These are phyloP conservation scores for Venturia oleaginea DNA, from an alignment of 2,329 filamentous ascomycete genomes.

Conservation along the genomic window DNA sequence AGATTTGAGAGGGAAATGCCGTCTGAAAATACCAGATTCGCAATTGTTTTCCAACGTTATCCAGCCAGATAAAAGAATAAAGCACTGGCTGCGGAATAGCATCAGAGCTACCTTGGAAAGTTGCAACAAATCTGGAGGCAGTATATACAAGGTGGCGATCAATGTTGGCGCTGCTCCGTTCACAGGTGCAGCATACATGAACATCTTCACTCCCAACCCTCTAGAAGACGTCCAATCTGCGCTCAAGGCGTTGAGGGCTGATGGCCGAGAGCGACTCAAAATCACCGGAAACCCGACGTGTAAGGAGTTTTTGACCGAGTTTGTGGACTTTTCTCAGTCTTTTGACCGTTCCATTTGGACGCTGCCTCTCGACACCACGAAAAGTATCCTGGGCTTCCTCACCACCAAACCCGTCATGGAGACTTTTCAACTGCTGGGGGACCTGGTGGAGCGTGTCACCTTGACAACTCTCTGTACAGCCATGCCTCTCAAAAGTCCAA, in stretches of 20 bases:
- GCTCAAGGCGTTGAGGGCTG: slow-evolving; percentile 9
- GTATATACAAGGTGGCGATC: slow-evolving; percentile 6
- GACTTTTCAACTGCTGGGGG: not conserved
- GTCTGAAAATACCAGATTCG: not conserved
- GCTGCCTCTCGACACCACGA: not conserved
- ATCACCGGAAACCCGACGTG: not conserved
- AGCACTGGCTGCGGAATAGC: not conserved
- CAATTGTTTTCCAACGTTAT: not conserved
- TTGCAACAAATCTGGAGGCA: not conserved
- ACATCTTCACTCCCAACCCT: slow-evolving; percentile 18
- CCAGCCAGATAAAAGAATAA: not conserved
- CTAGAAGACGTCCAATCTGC: slow-evolving; percentile 14
- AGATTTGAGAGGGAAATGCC: not conserved
- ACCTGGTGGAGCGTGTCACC: slow-evolving; percentile 2
- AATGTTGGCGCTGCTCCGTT: slow-evolving; percentile 12
- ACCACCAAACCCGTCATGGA: not conserved
- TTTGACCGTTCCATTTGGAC: slow-evolving; percentile 16
- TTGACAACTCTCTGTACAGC: not conserved
- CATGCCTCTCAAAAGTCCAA: slow-evolving; percentile 6
- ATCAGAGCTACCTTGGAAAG: not conserved
- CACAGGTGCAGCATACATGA: slow-evolving; percentile 16
- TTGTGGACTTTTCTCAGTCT: slow-evolving; percentile 17
- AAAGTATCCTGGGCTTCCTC: not conserved
- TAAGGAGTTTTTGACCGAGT: slow-evolving; percentile 15
- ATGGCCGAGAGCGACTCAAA: slow-evolving; percentile 9